Conservation (phyloP, 352 stramenopile genomes). For the Phytophthora cajani region DNA sequence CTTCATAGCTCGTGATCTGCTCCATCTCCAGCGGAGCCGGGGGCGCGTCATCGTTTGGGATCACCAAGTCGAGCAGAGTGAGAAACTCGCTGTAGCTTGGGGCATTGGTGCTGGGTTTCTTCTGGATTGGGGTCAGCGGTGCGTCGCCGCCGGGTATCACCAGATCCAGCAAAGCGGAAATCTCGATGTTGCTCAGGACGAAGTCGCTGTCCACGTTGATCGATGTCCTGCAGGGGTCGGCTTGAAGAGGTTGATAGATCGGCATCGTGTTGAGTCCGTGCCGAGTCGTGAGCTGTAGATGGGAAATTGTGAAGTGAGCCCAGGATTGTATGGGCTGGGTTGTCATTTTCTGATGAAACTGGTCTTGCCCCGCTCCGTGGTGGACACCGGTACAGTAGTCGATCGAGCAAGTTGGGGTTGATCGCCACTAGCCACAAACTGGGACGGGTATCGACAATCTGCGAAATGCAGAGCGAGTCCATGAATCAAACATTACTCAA, state of each 20-base stretch:
- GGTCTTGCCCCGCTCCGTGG: background rate
- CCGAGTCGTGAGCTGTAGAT: constrained; percentile 15
- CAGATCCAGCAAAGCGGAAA: constrained; percentile 31
- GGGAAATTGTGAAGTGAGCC: constrained; percentile 39
- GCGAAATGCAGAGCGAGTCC: constrained; percentile 14
- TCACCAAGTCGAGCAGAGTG: constrained; percentile 27
- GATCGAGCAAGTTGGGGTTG: background rate
- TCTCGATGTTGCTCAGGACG: constrained; percentile 15
- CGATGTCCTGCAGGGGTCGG: constrained; percentile 3
- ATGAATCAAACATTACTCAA: constrained; percentile 7
- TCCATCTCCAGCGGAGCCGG: constrained; percentile 11
- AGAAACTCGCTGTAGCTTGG: constrained; percentile 16
- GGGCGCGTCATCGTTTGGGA: constrained; percentile 11
- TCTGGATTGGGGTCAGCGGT: constrained; percentile 5
- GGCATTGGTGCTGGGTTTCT: background rate
- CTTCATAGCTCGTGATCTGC: background rate
- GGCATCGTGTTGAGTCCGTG: constrained; percentile 23
- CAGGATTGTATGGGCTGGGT: constrained; percentile 6
- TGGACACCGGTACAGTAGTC: constrained; percentile 6
- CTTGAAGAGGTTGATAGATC: constrained; percentile 15
- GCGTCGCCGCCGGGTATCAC: constrained; percentile 25
- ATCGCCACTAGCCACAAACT: constrained; percentile 8
- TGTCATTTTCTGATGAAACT: constrained; percentile 8
- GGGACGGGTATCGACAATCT: constrained; percentile 26
- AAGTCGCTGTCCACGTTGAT: background rate